phyloP scores from a whole-genome alignment of 2,329 filamentous ascomycete species.

The Sporothrix schenckii region DNA sequence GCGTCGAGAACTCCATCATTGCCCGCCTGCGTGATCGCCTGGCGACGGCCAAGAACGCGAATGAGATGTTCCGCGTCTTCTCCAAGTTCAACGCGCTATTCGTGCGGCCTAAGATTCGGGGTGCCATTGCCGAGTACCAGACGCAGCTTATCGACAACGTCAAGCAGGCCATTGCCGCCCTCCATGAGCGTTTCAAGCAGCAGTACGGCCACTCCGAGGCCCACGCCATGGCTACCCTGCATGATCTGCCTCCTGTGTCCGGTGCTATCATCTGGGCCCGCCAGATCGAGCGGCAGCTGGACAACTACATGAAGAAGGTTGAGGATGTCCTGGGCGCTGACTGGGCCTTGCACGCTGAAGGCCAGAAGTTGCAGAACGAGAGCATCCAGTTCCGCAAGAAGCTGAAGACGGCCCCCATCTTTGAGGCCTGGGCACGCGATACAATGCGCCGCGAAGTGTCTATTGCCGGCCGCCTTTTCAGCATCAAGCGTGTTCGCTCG shows the following conservation, averaged over 20 bases:
- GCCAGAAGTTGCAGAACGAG: constrained; percentile 89
- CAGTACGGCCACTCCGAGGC: constrained; percentile 98
- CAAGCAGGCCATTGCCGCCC: constrained; percentile 87
- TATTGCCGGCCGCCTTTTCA: constrained; percentile 89
- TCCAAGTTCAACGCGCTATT: constrained; percentile 99
- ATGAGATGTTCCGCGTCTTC: constrained; percentile 99
- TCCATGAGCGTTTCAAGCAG: constrained; percentile 97
- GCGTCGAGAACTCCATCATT: constrained; percentile 99
- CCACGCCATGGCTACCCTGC: constrained; percentile 95
- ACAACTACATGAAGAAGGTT: constrained; percentile 98
- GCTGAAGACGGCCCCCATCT: constrained; percentile 89
- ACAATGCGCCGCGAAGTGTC: constrained; percentile 86
- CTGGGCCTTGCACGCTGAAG: constrained; percentile 92
- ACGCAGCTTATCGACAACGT: constrained; percentile 97
- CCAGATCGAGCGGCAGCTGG: constrained; percentile 93
- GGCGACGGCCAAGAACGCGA: constrained; percentile 93
- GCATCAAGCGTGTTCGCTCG: constrained; percentile 84
- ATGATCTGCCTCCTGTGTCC: constrained; percentile 91
- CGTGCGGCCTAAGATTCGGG: constrained; percentile 97
- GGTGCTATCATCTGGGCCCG: constrained; percentile 97
- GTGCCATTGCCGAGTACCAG: constrained; percentile 97
- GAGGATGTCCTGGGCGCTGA: constrained; percentile 94
- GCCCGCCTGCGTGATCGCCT: constrained; percentile 87
- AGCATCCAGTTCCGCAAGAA: constrained; percentile 95
- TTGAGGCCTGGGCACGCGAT: constrained; percentile 92